Evolutionary conservation across 768 basidiomycete species (phyloP).

Genomic region (Psilocybe tampanensis): DNA sequence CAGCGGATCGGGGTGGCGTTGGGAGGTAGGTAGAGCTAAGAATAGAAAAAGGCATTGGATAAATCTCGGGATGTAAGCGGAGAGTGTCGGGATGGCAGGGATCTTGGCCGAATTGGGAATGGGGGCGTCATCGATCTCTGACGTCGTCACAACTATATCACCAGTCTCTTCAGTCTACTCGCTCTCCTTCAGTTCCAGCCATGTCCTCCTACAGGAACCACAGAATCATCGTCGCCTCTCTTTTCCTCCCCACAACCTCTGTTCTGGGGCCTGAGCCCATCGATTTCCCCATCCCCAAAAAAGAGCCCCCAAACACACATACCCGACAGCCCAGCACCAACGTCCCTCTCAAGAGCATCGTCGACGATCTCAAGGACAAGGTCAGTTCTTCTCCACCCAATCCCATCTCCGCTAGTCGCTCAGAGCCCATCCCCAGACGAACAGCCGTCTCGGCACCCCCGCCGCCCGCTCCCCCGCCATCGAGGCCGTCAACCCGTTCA

Average conservation of each 20-base stretch:
- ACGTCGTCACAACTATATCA: neutral
- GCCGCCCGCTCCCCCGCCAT: constrained; percentile 13
- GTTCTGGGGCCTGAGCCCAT: constrained; percentile 35
- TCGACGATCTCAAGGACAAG: constrained; percentile 77
- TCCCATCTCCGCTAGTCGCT: neutral
- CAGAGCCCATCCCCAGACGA: neutral
- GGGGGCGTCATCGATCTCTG: neutral
- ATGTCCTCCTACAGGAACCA: constrained; percentile 79
- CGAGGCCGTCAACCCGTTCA: neutral
- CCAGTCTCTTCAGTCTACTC: neutral
- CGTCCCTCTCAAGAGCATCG: constrained; percentile 66
- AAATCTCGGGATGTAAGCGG: neutral
- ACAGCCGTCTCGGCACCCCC: constrained; percentile 41
- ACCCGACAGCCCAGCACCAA: constrained; percentile 26
- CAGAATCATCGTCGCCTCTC: constrained; percentile 78
- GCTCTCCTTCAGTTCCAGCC: neutral
- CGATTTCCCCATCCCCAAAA: constrained; percentile 9
- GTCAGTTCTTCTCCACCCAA: constrained; percentile 26
- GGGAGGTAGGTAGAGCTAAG: neutral
- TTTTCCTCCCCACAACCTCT: constrained; percentile 79
- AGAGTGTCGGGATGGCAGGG: neutral
- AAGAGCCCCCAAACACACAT: constrained; percentile 18
- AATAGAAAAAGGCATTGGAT: neutral
- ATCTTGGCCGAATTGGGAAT: neutral
- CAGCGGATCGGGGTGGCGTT: neutral